Evolutionary conservation across 208 protist species (phyloP).

Genomic region (Wallacemonas sp.): DNA sequence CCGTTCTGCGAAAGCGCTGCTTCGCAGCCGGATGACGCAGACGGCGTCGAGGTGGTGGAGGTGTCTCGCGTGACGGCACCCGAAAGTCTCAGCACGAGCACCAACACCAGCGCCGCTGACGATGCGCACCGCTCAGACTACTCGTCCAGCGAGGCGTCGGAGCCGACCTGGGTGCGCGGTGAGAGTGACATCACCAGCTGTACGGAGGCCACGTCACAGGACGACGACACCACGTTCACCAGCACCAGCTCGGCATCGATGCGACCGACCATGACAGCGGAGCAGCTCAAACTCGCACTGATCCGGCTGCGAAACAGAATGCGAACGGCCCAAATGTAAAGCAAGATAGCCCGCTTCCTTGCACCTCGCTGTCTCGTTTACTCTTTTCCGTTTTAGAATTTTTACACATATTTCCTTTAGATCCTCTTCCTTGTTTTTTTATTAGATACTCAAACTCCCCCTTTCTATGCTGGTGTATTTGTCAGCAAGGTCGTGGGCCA

Average conservation of each 20-base stretch:
- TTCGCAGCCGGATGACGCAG: not conserved
- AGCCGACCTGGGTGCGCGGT: not conserved
- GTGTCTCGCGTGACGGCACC: constrained; percentile 12
- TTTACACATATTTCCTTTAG: too few relatives aligned
- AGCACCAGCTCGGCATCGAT: constrained; percentile 19
- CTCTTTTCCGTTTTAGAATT: too few relatives aligned
- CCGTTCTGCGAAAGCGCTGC: not conserved
- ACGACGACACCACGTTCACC: constrained; percentile 15
- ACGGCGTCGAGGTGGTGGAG: constrained; percentile 11
- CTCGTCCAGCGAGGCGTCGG: constrained; percentile 3
- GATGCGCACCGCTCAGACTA: not conserved
- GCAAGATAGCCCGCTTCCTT: too few relatives aligned
- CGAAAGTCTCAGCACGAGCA: constrained; percentile 18
- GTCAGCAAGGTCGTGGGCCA: too few relatives aligned
- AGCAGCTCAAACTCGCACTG: constrained; percentile 67
- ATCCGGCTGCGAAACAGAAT: constrained; percentile 62
- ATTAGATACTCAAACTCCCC: too few relatives aligned
- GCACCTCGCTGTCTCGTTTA: too few relatives aligned
- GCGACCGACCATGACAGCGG: constrained; percentile 66
- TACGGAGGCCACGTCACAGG: not conserved
- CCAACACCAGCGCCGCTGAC: not conserved
- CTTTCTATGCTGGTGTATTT: too few relatives aligned
- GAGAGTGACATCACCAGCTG: not conserved
- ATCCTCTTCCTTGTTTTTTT: too few relatives aligned
- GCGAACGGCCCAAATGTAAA: constrained; percentile 29